Evolutionary conservation across 1,139 yeast genomes (phyloP).

Genomic region (Saccharomyces pastorianus): DNA sequence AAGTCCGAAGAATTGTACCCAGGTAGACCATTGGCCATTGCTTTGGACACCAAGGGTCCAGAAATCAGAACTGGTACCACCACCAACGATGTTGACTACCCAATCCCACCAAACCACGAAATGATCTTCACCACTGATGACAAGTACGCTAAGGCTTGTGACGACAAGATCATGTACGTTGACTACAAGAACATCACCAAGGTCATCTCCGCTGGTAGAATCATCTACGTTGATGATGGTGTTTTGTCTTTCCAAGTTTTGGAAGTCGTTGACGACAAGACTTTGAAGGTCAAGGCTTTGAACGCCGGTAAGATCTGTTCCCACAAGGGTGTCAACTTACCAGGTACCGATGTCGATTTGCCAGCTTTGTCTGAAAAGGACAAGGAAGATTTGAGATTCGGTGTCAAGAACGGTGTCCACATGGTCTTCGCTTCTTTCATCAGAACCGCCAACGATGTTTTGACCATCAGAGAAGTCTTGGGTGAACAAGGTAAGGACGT

Average conservation of each 20-base stretch:
- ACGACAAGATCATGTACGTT: conserved; percentile 74
- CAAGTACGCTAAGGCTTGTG: conserved; percentile 59
- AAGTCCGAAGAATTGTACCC: conserved; percentile 82
- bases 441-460: conserved; percentile 86
- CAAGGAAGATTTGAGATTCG: conserved; percentile 80
- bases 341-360: conserved; percentile 97
- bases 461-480: conserved; percentile 82
- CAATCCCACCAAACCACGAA: conserved; percentile 78
- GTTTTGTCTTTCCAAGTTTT: conserved; percentile 89
- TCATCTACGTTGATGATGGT: conserved; percentile 95
- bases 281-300: conserved; percentile 78
- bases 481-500: conserved; percentile 96
- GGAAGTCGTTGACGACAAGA: conserved; percentile 68
- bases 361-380: conserved; percentile 98
- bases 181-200: conserved; percentile 96
- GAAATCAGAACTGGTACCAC: conserved; percentile 99
- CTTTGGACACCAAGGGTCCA: conserved; percentile 98
- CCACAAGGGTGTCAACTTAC: conserved; percentile 98
- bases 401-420: conserved; percentile 95
- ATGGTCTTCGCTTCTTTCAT: conserved; percentile 98
- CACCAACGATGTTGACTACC: conserved; percentile 63
- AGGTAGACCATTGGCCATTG: conserved; percentile 97
- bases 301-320: conserved; percentile 94
- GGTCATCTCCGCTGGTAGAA: conserved; percentile 79
- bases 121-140: conserved; percentile 92